A percentile compares a stretch with the other conserved stretches of the same genome.
phyloP scores from a whole-genome alignment of 108 stramenopile species.

The Stephanodiscus minutulus region DNA sequence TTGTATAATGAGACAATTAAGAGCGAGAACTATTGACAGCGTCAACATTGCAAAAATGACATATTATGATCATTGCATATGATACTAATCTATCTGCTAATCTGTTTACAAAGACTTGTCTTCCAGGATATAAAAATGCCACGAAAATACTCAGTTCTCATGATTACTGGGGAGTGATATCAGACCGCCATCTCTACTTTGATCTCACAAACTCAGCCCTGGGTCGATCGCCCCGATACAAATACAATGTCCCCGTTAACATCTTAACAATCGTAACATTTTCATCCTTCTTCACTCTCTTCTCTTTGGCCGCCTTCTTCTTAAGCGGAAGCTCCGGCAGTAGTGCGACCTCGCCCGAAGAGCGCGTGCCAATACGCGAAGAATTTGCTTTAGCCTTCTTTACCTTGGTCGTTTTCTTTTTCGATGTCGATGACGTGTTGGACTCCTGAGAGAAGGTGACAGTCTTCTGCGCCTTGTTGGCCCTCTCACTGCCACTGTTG shows the following conservation, averaged over 20 bases:
- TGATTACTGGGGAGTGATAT: neutral
- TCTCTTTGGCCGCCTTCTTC: conserved; percentile 27
- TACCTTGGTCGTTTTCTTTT: conserved; percentile 10
- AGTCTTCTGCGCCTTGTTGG: conserved; percentile 30
- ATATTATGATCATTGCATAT: neutral
- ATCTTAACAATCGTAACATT: conserved; percentile 59
- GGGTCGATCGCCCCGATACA: conserved; percentile 63
- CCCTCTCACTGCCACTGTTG: conserved; percentile 16
- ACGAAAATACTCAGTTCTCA: neutral
- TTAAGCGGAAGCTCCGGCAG: conserved; percentile 14
- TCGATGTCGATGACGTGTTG: conserved; percentile 15
- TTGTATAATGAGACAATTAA: neutral
- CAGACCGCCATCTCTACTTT: conserved; percentile 30
- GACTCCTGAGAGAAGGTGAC: conserved; percentile 52
- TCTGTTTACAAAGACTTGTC: neutral
- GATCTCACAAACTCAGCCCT: conserved; percentile 67
- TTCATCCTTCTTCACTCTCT: conserved; percentile 45
- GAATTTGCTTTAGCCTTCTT: conserved; percentile 5
- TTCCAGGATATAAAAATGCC: neutral
- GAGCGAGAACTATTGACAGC: neutral
- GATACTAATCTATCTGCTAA: neutral
- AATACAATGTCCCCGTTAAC: conserved; percentile 67
- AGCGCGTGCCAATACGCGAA: conserved; percentile 25
- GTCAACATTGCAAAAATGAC: neutral
- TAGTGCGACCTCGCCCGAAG: conserved; percentile 23